Evolutionary conservation across 179 eudicot genomes (phyloP).

Genomic region (Dionaea muscipula): DNA sequence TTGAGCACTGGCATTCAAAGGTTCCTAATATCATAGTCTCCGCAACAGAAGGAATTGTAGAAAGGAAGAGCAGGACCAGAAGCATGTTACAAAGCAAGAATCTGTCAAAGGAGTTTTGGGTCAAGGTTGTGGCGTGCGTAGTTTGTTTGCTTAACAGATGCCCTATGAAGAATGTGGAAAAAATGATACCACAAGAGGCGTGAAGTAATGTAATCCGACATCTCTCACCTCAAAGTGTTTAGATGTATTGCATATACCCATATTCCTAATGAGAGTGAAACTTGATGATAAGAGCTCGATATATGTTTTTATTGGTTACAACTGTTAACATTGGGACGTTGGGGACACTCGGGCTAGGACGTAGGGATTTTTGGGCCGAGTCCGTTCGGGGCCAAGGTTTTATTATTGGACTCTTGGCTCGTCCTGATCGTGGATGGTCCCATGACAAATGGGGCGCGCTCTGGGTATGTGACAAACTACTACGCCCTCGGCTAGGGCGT

Average conservation of each 20-base stretch:
- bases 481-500: too few species aligned
- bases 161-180: conserved; percentile 1
- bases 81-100: conserved; percentile 6
- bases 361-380: too few species aligned
- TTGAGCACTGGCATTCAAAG: not conserved
- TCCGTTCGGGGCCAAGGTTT: too few species aligned
- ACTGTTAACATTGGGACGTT: too few species aligned
- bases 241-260: conserved; percentile 5
- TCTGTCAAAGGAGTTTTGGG: conserved; percentile 4
- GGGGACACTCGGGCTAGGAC: too few species aligned
- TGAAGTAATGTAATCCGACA: not conserved
- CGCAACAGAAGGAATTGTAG: conserved; percentile 2
- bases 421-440: too few species aligned
- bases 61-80: conserved; percentile 4
- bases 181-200: conserved; percentile 7
- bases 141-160: conserved; percentile 2
- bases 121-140: not conserved
- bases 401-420: too few species aligned
- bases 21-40: not conserved
- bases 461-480: too few species aligned
- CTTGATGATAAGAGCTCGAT: not conserved
- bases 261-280: not conserved
- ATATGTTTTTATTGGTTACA: not conserved
- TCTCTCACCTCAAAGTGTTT: too few species aligned
- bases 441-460: too few species aligned